Base-by-base conservation (phyloP, 1,284 basidiomycete species). In the Jaminaea rosea region DNA sequence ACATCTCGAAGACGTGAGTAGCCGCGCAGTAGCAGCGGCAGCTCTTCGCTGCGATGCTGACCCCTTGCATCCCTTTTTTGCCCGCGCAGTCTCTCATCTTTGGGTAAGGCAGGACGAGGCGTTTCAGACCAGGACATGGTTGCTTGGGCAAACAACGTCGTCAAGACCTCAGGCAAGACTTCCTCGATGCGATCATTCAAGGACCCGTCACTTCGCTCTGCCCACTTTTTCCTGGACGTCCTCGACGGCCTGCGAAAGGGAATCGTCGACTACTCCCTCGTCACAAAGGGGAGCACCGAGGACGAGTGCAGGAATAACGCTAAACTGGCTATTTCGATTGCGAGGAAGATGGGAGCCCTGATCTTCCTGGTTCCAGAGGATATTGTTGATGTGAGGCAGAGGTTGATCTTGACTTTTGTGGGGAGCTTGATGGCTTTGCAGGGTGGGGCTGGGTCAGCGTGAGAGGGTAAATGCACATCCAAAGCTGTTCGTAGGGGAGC, bases 291-390 rank as follows among this genome's bases (percentile, higher is more conserved):
- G 0, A 55, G 62, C 32, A 80, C 79, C 36, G 91, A 90, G 62
- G 94, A 98, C 59, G 89, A 94, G 53, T 82, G 88, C 72, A 82
- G 85, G 70, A 84, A 89, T 77, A 98, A 98, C 72, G 91, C 89
- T 9, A 53, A 58, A 28, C 76, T 98, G 58, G 94, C 91, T 15
- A 98, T 98, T 67, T 93, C 89, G 4, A 96, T 98, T 67, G 92
- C 93, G 21, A 82, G 93, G 72, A 98, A 98, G 82, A 84, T 94
- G 83, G 89, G 91, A 50, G 89, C 90, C 3, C 78, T 97, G 67
- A 97, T 98, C 70, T 97, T 97, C 81, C 79, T 98, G 56, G 94
- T 98, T 0, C 91, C 93, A 1, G 94, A 98, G 75, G 92, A 78
- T 52, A 74, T 78, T 49, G 73, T 77, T 10, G 73, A 73, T 55